phyloP scores from a whole-genome alignment of 805 yeast species.

The Blastobotrys mokoenaii region DNA sequence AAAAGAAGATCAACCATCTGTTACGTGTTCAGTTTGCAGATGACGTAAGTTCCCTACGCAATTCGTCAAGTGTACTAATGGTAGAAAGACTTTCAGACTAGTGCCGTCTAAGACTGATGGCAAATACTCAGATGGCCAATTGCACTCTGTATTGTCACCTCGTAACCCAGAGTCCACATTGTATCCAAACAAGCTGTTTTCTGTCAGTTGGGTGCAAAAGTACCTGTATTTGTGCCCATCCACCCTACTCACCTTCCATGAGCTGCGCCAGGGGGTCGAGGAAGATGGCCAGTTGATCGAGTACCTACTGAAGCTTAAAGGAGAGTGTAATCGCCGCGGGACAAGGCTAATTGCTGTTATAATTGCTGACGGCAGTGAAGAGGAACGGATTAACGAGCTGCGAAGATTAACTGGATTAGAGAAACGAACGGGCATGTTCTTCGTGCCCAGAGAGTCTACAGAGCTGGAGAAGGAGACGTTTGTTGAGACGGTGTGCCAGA shows the following conservation, averaged over 20 bases:
- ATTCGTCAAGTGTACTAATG: background rate
- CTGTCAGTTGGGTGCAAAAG: conserved; percentile 45
- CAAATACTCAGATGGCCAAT: conserved; percentile 7
- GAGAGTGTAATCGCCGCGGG: conserved; percentile 10
- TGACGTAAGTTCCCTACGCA: conserved; percentile 10
- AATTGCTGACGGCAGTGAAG: conserved; percentile 12
- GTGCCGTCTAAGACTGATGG: conserved; percentile 8
- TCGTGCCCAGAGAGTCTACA: conserved; percentile 34
- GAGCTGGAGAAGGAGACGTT: conserved; percentile 34
- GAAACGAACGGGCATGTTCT: conserved; percentile 37
- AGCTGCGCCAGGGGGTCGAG: conserved; percentile 21
- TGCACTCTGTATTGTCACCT: conserved; percentile 36
- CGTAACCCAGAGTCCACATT: conserved; percentile 33
- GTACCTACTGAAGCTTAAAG: conserved; percentile 16
- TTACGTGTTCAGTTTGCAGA: conserved; percentile 13
- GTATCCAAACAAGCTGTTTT: conserved; percentile 36
- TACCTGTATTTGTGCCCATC: conserved; percentile 42
- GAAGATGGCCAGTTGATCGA: conserved; percentile 22
- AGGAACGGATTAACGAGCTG: conserved; percentile 30
- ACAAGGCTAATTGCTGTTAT: conserved; percentile 17
- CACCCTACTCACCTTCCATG: conserved; percentile 38
- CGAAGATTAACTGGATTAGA: conserved; percentile 38
- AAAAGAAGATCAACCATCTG: conserved; percentile 12
- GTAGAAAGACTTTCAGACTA: background rate
- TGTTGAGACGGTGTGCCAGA: conserved; percentile 31